A percentile compares a stretch with the other conserved stretches of the same genome.
Evolutionary conservation across 2,329 filamentous ascomycete genomes (phyloP).

Genomic region (Chaetothyriales sp.): DNA sequence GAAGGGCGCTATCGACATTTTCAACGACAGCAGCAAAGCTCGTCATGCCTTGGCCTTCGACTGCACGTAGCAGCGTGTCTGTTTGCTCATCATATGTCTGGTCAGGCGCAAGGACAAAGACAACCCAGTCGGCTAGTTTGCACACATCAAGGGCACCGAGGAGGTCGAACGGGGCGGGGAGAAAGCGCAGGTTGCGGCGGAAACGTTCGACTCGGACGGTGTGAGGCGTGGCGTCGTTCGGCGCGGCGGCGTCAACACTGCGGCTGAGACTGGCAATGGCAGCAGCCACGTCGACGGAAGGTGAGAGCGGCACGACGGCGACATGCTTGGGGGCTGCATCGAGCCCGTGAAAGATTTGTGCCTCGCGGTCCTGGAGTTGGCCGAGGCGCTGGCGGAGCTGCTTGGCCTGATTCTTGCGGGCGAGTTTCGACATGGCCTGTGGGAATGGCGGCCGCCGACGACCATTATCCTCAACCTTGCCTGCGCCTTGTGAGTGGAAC

Average conservation of each 20-base stretch:
- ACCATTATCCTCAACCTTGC: slow-evolving; percentile 62
- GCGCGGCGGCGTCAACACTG: slow-evolving; percentile 64
- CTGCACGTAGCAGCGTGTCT: slow-evolving; percentile 67
- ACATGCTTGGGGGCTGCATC: slow-evolving; percentile 80
- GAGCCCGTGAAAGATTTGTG: slow-evolving; percentile 67
- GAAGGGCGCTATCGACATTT: slow-evolving; percentile 60
- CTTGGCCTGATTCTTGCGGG: slow-evolving; percentile 85
- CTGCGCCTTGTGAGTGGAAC: slow-evolving; percentile 30
- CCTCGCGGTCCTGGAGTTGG: slow-evolving; percentile 63
- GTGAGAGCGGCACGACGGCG: slow-evolving; percentile 70
- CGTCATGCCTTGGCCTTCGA: slow-evolving; percentile 88
- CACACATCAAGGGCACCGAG: slow-evolving; percentile 70
- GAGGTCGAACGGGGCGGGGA: slow-evolving; percentile 59
- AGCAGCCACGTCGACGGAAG: slow-evolving; percentile 50
- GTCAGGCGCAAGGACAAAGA: slow-evolving; percentile 68
- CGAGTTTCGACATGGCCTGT: slow-evolving; percentile 93
- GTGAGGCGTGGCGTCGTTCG: slow-evolving; percentile 42
- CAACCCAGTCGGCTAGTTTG: slow-evolving; percentile 75
- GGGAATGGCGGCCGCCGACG: slow-evolving; percentile 81
- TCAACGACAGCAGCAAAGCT: slow-evolving; percentile 80
- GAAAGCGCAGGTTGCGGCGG: slow-evolving; percentile 83
- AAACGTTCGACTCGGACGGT: slow-evolving; percentile 71
- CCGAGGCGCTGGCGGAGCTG: slow-evolving; percentile 76
- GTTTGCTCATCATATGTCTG: slow-evolving; percentile 73
- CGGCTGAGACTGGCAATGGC: slow-evolving; percentile 57